Percentiles rank a stretch among this genome's conserved stretches.
These are phyloP conservation scores for Rubroboletus satanas DNA, from an alignment of 768 basidiomycete genomes.

Conservation along the genomic window DNA sequence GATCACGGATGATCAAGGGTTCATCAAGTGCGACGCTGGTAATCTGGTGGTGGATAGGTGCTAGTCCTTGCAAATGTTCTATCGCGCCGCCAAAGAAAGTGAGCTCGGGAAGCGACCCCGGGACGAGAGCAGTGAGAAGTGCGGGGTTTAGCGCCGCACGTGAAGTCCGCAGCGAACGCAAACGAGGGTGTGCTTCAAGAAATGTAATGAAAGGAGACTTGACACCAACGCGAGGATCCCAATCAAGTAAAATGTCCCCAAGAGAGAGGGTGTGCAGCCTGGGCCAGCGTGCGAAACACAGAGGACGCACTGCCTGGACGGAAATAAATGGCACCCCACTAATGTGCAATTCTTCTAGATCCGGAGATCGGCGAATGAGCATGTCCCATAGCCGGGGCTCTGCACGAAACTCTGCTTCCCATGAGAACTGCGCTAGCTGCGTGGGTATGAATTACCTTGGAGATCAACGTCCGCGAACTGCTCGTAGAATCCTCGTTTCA, in stretches of 20 bases:
- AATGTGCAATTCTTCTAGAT: constrained; percentile 62
- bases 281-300: constrained; percentile 67
- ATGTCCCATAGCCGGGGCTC: constrained; percentile 56
- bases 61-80: constrained; percentile 61
- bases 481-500: constrained; percentile 61
- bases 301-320: constrained; percentile 47
- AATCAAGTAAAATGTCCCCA: constrained; percentile 64
- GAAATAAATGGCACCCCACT: constrained; percentile 26
- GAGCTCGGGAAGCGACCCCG: constrained; percentile 44
- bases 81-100: constrained; percentile 65
- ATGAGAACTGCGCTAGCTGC: constrained; percentile 1
- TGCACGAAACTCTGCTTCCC: constrained; percentile 19
- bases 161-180: constrained; percentile 51
- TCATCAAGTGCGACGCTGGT: constrained; percentile 61
- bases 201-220: constrained; percentile 63
- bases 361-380: constrained; percentile 60
- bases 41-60: constrained; percentile 44
- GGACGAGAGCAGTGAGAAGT: constrained; percentile 48
- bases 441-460: constrained; percentile 44
- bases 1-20: constrained; percentile 61
- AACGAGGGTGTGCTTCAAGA: constrained; percentile 57
- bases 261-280: constrained; percentile 54
- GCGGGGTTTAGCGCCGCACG: constrained; percentile 50
- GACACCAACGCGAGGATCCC: constrained; percentile 38
- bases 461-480: constrained; percentile 49